These are phyloP conservation scores for Cairneyella variabilis DNA, from an alignment of 495 filamentous ascomycete species.

Conservation along the genomic window DNA sequence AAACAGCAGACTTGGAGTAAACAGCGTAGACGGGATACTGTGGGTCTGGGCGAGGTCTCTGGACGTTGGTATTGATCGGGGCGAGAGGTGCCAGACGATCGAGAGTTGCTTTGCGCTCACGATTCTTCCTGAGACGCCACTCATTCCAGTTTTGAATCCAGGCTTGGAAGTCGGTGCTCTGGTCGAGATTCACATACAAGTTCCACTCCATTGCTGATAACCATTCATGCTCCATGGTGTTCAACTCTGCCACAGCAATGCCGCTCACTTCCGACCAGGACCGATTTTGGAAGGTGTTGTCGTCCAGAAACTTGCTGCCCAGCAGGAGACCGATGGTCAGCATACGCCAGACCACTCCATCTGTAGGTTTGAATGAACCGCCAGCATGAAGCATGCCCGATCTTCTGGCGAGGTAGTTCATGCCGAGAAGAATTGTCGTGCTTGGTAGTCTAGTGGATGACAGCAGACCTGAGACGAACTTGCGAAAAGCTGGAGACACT, in stretches of 20 bases:
- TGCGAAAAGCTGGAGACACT: slow-evolving; percentile 78
- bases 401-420: slow-evolving; percentile 83
- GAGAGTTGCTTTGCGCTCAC: slow-evolving; percentile 34
- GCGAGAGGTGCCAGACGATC: slow-evolving; percentile 29
- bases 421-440: slow-evolving; percentile 88
- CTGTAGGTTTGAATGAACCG: slow-evolving; percentile 47
- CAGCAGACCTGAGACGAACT: slow-evolving; percentile 91
- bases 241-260: slow-evolving; percentile 82
- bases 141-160: slow-evolving; percentile 84
- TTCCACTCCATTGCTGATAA: slow-evolving; percentile 78
- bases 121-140: slow-evolving; percentile 63
- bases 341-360: slow-evolving; percentile 83
- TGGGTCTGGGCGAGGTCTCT: slow-evolving; percentile 19
- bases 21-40: slow-evolving; percentile 15
- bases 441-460: slow-evolving; percentile 92
- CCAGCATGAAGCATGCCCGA: slow-evolving; percentile 66
- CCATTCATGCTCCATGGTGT: slow-evolving; percentile 90
- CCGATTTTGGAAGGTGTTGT: slow-evolving; percentile 99
- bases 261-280: slow-evolving; percentile 98
- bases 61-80: slow-evolving; percentile 29
- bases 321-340: slow-evolving; percentile 84
- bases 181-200: slow-evolving; percentile 81
- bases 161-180: slow-evolving; percentile 74
- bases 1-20: slow-evolving; percentile 18
- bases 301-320: slow-evolving; percentile 96